These are phyloP conservation scores for Patellifolia procumbens DNA, from an alignment of 179 eudicot species.

Conservation along the genomic window DNA sequence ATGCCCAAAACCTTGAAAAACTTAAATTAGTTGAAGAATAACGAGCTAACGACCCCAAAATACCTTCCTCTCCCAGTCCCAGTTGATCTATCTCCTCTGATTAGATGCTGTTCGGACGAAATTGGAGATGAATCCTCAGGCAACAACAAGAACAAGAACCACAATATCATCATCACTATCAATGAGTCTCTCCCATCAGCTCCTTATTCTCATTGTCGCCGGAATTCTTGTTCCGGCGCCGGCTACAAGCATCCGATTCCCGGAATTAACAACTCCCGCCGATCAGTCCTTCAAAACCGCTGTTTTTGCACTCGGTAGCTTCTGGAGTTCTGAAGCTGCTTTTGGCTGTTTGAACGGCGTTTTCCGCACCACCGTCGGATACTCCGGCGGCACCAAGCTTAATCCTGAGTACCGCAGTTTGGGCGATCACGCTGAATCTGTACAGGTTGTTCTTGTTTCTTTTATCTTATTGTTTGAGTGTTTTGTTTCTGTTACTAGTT, in stretches of 20 bases:
- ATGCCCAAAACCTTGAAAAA: too few relatives aligned
- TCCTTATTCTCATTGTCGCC: slow-evolving; percentile 13
- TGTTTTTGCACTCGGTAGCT: slow-evolving; percentile 88
- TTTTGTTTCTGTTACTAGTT: too few relatives aligned
- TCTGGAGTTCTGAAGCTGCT: slow-evolving; percentile 94
- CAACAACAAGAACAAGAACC: not conserved
- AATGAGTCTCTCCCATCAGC: not conserved
- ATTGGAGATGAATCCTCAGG: not conserved
- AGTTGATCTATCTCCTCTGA: not conserved
- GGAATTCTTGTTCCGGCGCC: slow-evolving; percentile 22
- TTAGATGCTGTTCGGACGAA: not conserved
- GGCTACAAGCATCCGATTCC: slow-evolving; percentile 51
- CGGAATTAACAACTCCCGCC: slow-evolving; percentile 29
- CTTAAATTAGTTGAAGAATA: slow-evolving; percentile 25
- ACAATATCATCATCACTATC: not conserved
- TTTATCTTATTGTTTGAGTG: not conserved
- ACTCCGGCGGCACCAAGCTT: slow-evolving; percentile 76
- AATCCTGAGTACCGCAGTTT: slow-evolving; percentile 86
- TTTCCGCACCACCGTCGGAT: slow-evolving; percentile 76
- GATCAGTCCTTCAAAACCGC: slow-evolving; percentile 50
- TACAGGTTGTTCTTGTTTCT: slow-evolving; percentile 47
- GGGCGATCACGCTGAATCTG: slow-evolving; percentile 86
- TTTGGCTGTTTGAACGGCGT: slow-evolving; percentile 93
- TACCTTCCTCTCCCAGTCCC: not conserved
- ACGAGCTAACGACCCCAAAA: not conserved